These are phyloP conservation scores for Saccharomyces hybrid DNA, from an alignment of 1,139 yeast species.

Conservation along the genomic window DNA sequence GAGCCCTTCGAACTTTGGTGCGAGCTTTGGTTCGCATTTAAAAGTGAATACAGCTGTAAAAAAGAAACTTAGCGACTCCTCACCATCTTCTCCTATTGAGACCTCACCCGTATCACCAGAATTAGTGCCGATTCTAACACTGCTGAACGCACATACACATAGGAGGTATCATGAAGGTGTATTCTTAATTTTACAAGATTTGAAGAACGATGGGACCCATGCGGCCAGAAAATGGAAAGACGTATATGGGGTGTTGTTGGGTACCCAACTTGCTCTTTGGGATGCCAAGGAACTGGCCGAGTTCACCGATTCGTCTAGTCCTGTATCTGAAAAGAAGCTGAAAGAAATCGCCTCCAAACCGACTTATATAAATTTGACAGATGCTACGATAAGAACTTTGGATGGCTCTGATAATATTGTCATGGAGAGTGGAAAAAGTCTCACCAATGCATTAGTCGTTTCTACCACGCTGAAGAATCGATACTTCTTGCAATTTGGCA, in stretches of 20 bases:
- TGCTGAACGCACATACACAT: constrained; percentile 64
- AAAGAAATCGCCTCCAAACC: constrained; percentile 59
- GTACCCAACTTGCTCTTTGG: constrained; percentile 90
- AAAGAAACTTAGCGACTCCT: not conserved
- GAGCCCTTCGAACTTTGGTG: not conserved
- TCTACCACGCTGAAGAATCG: constrained; percentile 89
- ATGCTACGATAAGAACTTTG: constrained; percentile 77
- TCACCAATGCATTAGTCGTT: constrained; percentile 69
- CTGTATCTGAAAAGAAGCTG: constrained; percentile 43
- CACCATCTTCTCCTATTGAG: not conserved
- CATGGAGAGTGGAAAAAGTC: constrained; percentile 75
- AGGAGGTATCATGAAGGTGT: constrained; percentile 70
- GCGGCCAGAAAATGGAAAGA: constrained; percentile 81
- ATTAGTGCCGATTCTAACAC: constrained; percentile 65
- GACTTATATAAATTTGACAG: constrained; percentile 84
- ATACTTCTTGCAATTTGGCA: constrained; percentile 68
- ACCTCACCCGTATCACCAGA: constrained; percentile 44
- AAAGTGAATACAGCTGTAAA: not conserved
- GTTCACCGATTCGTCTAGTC: constrained; percentile 30
- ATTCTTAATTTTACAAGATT: constrained; percentile 62
- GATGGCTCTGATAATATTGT: constrained; percentile 69
- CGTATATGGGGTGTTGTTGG: constrained; percentile 84
- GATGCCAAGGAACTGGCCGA: constrained; percentile 70
- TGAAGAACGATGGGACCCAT: constrained; percentile 79
- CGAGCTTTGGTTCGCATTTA: not conserved